These are phyloP conservation scores for Mortierella hygrophila DNA, from an alignment of 192 early-diverging fungal genomes.

Conservation along the genomic window DNA sequence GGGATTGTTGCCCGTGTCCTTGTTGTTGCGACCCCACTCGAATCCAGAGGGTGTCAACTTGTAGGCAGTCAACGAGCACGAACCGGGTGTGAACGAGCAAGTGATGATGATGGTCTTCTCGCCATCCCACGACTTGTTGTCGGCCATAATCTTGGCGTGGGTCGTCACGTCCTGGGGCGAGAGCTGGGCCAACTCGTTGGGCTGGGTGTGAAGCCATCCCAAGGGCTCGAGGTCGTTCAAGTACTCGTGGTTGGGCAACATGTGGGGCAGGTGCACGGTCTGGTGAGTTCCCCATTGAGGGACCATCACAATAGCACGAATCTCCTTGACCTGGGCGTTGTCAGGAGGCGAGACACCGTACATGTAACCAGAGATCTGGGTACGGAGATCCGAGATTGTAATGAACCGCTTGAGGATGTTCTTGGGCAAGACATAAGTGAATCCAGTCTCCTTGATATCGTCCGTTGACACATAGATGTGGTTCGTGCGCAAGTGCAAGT, in stretches of 20 bases:
- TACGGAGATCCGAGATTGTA: conserved; percentile 92
- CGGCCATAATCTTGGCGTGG: conserved; percentile 91
- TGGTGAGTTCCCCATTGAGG: conserved; percentile 99
- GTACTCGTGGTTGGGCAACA: conserved; percentile 92
- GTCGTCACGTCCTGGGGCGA: conserved; percentile 92
- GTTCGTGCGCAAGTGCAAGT: conserved; percentile 94
- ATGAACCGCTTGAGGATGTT: conserved; percentile 98
- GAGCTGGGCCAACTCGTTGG: conserved; percentile 90
- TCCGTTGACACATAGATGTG: conserved; percentile 97
- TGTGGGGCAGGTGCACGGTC: conserved; percentile 91
- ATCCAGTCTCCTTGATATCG: conserved; percentile 94
- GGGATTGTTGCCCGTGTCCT: conserved; percentile 88
- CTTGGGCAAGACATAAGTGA: conserved; percentile 97
- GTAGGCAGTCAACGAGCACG: conserved; percentile 95
- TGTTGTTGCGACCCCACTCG: conserved; percentile 97
- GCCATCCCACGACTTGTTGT: conserved; percentile 94
- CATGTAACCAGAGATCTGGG: conserved; percentile 95
- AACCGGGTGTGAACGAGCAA: conserved; percentile 98
- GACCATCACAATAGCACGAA: conserved; percentile 93
- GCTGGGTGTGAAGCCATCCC: conserved; percentile 99
- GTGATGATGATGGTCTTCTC: conserved; percentile 94
- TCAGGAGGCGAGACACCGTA: conserved; percentile 93
- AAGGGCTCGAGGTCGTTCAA: conserved; percentile 94
- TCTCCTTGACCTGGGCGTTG: conserved; percentile 95
- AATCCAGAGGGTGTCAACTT: conserved; percentile 96